Conservation (phyloP, 73 alveolate species). For the Paramecium biaurelia region DNA sequence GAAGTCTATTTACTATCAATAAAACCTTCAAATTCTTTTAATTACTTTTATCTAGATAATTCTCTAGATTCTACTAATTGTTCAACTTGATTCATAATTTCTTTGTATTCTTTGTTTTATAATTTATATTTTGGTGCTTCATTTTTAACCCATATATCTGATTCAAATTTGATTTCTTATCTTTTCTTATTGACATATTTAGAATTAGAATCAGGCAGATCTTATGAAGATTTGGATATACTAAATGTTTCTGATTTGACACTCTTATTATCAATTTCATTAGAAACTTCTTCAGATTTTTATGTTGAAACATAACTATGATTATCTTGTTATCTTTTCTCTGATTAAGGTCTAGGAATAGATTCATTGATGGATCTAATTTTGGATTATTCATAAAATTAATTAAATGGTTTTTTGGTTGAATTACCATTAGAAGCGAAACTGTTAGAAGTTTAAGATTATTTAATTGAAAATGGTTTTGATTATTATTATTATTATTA, state of each 20-base stretch:
- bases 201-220: neutral
- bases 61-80: neutral
- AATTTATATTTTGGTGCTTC: neutral
- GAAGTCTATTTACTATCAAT: neutral
- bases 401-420: neutral
- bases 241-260: conserved; percentile 17
- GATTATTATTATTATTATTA: neutral
- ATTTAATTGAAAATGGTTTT: conserved; percentile 21
- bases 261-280: neutral
- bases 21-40: neutral
- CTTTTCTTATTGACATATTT: neutral
- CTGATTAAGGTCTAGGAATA: conserved; percentile 31
- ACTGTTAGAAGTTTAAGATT: conserved; percentile 21
- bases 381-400: neutral
- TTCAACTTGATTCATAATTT: neutral
- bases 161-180: neutral
- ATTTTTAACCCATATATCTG: neutral
- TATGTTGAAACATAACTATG: conserved; percentile 9
- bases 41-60: neutral
- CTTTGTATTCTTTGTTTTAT: neutral
- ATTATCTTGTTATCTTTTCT: neutral
- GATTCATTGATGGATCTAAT: neutral
- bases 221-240: conserved; percentile 5
- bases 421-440: neutral
- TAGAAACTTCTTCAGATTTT: neutral